These are phyloP conservation scores for Dictyostelium purpureum DNA, from an alignment of 78 protist genomes.

Conservation along the genomic window DNA sequence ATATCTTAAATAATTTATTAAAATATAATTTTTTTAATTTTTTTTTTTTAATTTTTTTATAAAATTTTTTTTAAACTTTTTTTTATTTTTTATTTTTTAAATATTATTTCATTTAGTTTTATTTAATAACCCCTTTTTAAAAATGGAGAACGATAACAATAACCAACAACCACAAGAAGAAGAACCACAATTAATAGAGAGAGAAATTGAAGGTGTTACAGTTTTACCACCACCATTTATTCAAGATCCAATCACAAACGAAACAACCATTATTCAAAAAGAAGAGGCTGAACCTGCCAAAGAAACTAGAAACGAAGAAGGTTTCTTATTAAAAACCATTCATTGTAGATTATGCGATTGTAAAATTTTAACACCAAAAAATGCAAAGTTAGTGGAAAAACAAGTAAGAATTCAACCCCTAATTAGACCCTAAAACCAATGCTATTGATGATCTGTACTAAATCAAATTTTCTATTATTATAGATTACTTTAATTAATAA, in stretches of 20 bases:
- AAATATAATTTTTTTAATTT: too few species aligned
- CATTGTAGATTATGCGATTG: conserved; percentile 75
- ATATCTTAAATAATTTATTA: too few species aligned
- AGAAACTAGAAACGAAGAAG: neutral
- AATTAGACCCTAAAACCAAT: too few species aligned
- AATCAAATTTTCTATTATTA: neutral
- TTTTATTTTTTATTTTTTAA: too few species aligned
- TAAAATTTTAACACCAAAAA: conserved; percentile 33
- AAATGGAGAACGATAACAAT: conserved; percentile 9
- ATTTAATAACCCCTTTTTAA: too few species aligned
- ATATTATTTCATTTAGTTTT: neutral
- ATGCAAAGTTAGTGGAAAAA: conserved; percentile 49
- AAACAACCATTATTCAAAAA: conserved; percentile 19
- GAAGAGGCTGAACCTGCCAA: conserved; percentile 20
- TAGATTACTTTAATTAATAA: conserved; percentile 39
- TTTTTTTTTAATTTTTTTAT: too few species aligned
- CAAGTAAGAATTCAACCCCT: neutral
- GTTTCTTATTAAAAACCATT: conserved; percentile 18
- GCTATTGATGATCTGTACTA: too few species aligned
- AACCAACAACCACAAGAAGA: neutral
- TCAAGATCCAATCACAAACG: conserved; percentile 9
- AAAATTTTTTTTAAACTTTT: too few species aligned
- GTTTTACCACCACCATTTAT: conserved; percentile 4
- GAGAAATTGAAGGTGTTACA: conserved; percentile 33
- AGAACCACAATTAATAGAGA: conserved; percentile 27